Conservation (phyloP, 495 filamentous ascomycete species). For the Aspergillus bridgeri region DNA sequence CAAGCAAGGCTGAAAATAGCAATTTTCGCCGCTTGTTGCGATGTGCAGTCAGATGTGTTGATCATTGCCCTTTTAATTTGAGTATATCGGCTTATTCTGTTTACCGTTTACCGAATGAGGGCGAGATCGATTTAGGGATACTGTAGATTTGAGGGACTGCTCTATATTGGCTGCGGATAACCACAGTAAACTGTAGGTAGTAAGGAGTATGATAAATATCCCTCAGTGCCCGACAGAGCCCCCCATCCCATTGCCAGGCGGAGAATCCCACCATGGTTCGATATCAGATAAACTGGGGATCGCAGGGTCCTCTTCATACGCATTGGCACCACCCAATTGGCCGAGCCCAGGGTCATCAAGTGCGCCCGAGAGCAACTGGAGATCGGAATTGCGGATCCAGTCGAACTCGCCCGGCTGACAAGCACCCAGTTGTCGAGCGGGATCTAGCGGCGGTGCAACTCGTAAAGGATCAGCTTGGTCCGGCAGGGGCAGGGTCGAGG, state of each 20-base stretch:
- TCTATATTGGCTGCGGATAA: too few species aligned
- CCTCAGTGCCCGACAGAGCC: constrained; percentile 9
- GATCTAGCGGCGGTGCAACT: constrained; percentile 4
- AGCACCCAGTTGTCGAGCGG: constrained; percentile 11
- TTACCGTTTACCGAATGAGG: too few species aligned
- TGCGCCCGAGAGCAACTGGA: constrained; percentile 31
- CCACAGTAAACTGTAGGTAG: too few species aligned
- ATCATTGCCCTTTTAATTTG: too few species aligned
- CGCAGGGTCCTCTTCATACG: constrained; percentile 24
- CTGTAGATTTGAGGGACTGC: too few species aligned
- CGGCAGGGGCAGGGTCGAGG: constrained; percentile 5
- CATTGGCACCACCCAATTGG: constrained; percentile 7
- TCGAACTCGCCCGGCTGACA: constrained; percentile 28
- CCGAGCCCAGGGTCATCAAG: constrained; percentile 16
- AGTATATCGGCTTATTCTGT: too few species aligned
- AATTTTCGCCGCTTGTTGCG: too few species aligned
- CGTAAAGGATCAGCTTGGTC: constrained; percentile 12
- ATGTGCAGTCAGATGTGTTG: too few species aligned
- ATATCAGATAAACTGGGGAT: constrained; percentile 37
- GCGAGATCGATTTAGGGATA: too few species aligned
- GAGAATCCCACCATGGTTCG: constrained; percentile 41
- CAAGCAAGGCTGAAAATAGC: too few species aligned
- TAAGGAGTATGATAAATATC: too few species aligned
- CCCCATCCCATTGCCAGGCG: constrained; percentile 20
- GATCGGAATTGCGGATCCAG: constrained; percentile 34